phyloP scores from a whole-genome alignment of 805 yeast genomes.

The Isabelozyma rhagii region DNA sequence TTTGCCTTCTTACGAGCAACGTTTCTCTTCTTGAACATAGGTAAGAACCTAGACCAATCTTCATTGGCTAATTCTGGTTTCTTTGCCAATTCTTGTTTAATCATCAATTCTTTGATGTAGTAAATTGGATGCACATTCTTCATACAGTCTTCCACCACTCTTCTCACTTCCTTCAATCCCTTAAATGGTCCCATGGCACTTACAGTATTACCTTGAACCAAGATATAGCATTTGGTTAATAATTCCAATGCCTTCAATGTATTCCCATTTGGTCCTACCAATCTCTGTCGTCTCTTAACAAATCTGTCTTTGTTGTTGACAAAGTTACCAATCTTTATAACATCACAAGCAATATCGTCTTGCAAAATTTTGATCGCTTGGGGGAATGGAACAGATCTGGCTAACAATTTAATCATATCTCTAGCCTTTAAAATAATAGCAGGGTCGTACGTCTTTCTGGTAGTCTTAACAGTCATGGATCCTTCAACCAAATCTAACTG shows the following conservation, averaged over 20 bases:
- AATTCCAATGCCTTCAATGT: conserved; percentile 93
- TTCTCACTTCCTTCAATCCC: conserved; percentile 86
- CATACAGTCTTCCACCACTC: conserved; percentile 98
- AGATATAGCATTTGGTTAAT: conserved; percentile 89
- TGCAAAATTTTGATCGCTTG: conserved; percentile 90
- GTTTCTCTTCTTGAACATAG: conserved; percentile 93
- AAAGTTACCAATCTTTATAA: conserved; percentile 87
- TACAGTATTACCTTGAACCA: conserved; percentile 97
- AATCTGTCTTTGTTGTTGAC: conserved; percentile 91
- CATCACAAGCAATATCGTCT: conserved; percentile 94
- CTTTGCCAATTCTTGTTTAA: conserved; percentile 90
- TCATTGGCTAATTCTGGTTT: conserved; percentile 94
- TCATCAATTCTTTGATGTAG: conserved; percentile 96
- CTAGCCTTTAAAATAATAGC: conserved; percentile 91
- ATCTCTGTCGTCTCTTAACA: conserved; percentile 90
- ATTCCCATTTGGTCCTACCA: conserved; percentile 96
- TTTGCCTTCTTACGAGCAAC: conserved; percentile 90
- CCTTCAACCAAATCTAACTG: conserved; percentile 91
- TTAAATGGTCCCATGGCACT: conserved; percentile 95
- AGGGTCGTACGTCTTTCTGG: conserved; percentile 94
- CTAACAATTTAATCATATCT: conserved; percentile 87
- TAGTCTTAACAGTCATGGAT: conserved; percentile 94
- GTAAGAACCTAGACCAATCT: conserved; percentile 95
- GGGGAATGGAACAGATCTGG: conserved; percentile 95
- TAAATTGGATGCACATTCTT: conserved; percentile 95